Conservation (phyloP, 768 basidiomycete genomes). For the Collybiopsis luxurians region DNA sequence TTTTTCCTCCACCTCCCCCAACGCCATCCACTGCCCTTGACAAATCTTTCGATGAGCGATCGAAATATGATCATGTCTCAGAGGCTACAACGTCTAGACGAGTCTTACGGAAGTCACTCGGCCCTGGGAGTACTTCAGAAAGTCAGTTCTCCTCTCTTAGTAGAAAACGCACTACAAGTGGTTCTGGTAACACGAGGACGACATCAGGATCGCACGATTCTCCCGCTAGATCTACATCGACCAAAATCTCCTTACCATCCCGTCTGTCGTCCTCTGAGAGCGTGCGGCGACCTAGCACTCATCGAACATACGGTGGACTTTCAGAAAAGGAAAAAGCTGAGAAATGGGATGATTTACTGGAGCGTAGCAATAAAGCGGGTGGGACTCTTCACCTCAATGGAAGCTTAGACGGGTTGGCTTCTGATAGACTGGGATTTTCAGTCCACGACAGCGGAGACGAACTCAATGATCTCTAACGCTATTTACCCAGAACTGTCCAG, state of each 20-base stretch:
- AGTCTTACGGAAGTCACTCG: background rate
- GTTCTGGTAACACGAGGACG: background rate
- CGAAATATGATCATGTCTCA: background rate
- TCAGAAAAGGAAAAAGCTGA: conserved; percentile 71
- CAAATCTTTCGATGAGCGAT: background rate
- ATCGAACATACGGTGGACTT: conserved; percentile 22
- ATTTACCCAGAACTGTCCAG: too few species aligned
- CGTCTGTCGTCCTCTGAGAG: background rate
- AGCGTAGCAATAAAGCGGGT: conserved; percentile 65
- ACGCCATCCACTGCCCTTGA: background rate
- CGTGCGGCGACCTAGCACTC: background rate
- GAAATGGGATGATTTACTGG: conserved; percentile 68
- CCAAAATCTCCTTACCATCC: background rate
- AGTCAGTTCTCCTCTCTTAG: background rate
- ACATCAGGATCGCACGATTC: background rate
- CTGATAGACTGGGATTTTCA: conserved; percentile 10
- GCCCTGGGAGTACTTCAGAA: background rate
- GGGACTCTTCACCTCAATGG: conserved; percentile 66
- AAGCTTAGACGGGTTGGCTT: background rate
- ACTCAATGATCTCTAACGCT: background rate
- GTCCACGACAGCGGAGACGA: background rate
- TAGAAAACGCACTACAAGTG: background rate
- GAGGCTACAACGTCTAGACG: background rate
- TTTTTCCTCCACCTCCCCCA: background rate
- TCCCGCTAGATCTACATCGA: background rate